phyloP scores from a whole-genome alignment of 2,329 filamentous ascomycete genomes.

The Fusarium miscanthi region DNA sequence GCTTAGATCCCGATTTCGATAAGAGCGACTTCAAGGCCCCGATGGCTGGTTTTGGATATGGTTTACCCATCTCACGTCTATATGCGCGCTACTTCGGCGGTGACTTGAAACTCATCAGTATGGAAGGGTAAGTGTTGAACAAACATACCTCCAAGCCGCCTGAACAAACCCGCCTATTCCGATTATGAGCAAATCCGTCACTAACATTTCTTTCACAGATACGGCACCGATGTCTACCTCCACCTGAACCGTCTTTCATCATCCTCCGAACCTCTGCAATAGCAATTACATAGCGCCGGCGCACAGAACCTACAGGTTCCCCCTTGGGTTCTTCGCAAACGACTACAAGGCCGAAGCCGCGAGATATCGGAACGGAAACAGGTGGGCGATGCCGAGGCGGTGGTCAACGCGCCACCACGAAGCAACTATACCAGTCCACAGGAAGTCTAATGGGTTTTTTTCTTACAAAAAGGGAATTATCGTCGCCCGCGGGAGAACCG shows the following conservation, averaged over 20 bases:
- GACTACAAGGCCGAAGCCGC: conserved; percentile 66
- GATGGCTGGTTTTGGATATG: conserved; percentile 99
- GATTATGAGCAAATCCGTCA: conserved; percentile 4
- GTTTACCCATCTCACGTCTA: conserved; percentile 89
- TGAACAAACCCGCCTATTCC: neutral
- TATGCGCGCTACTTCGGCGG: conserved; percentile 98
- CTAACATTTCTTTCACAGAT: conserved; percentile 64
- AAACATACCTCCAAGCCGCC: neutral
- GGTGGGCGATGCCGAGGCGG: conserved; percentile 86
- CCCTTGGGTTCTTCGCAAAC: conserved; percentile 66
- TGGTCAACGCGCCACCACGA: conserved; percentile 69
- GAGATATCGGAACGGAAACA: conserved; percentile 90
- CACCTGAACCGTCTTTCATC: conserved; percentile 96
- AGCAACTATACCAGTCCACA: conserved; percentile 44
- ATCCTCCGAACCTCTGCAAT: conserved; percentile 96
- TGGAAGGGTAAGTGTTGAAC: conserved; percentile 84
- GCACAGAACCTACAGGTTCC: conserved; percentile 46
- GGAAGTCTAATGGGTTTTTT: conserved; percentile 46
- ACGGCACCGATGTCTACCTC: conserved; percentile 98
- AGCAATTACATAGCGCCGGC: conserved; percentile 72
- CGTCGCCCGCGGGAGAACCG: conserved; percentile 38
- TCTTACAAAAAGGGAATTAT: conserved; percentile 42
- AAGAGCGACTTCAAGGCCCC: conserved; percentile 99
- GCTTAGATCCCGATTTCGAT: conserved; percentile 95
- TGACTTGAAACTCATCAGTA: conserved; percentile 96